These are phyloP conservation scores for Xylariales sp. DNA, from an alignment of 2,329 filamentous ascomycete species.

Conservation along the genomic window DNA sequence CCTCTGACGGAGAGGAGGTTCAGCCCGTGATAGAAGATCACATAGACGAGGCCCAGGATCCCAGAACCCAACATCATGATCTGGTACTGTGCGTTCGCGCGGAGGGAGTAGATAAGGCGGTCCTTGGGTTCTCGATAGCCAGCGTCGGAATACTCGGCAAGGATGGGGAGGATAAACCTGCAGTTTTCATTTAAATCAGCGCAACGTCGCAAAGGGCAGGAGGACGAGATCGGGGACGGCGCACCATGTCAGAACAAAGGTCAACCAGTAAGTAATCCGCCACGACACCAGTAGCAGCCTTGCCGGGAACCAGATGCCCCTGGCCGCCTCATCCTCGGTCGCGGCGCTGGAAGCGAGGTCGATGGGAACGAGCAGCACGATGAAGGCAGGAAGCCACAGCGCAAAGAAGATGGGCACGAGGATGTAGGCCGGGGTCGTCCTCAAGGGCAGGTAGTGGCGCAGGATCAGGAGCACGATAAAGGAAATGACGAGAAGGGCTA, in stretches of 20 bases:
- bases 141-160: constrained; percentile 92
- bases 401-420: constrained; percentile 92
- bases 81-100: constrained; percentile 85
- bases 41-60: constrained; percentile 72
- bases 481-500: constrained; percentile 71
- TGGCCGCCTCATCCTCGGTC: constrained; percentile 63
- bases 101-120: constrained; percentile 78
- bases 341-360: constrained; percentile 85
- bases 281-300: constrained; percentile 79
- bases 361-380: constrained; percentile 89
- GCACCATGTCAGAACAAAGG: constrained; percentile 90
- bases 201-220: neutral
- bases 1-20: constrained; percentile 71
- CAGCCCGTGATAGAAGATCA: constrained; percentile 74
- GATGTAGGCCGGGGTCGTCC: constrained; percentile 85
- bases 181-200: neutral
- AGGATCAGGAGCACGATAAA: constrained; percentile 76
- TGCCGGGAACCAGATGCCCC: constrained; percentile 84
- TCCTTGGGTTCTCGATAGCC: constrained; percentile 84
- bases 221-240: constrained; percentile 11
- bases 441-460: constrained; percentile 84
- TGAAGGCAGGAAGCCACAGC: constrained; percentile 86
- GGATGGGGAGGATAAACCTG: constrained; percentile 84
- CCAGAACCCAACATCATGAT: constrained; percentile 70
- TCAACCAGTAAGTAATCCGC: constrained; percentile 96